Conservation (phyloP, 2,329 filamentous ascomycete species). For the Claviceps monticola region DNA sequence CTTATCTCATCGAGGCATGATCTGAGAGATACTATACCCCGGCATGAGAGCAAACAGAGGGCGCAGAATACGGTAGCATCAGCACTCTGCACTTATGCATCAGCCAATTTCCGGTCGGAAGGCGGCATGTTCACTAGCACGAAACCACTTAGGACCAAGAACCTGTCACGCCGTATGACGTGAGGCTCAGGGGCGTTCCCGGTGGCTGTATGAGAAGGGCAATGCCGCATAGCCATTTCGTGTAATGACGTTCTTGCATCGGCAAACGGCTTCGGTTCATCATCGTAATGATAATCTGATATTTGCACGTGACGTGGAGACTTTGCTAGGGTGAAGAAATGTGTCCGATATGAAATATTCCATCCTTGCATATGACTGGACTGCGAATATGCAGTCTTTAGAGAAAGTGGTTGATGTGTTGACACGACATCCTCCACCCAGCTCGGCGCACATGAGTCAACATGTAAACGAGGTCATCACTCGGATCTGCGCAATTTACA, state of each 20-base stretch:
- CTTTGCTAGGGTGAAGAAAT: neutral
- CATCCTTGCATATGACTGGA: too few species aligned
- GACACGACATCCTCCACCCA: too few species aligned
- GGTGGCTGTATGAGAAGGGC: neutral
- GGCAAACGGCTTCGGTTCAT: neutral
- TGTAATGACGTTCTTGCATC: too few species aligned
- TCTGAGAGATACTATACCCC: too few species aligned
- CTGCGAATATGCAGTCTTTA: too few species aligned
- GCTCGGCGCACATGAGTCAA: too few species aligned
- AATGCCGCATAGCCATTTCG: too few species aligned
- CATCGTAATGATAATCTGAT: neutral
- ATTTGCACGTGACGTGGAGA: neutral
- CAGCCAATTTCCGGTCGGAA: neutral
- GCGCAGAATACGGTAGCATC: neutral
- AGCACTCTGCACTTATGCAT: neutral
- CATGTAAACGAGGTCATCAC: too few species aligned
- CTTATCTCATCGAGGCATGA: too few species aligned
- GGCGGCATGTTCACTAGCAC: neutral
- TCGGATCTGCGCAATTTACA: too few species aligned
- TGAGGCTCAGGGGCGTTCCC: neutral
- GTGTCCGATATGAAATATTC: neutral
- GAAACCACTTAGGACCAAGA: neutral
- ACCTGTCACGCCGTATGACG: neutral
- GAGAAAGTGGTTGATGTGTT: too few species aligned
- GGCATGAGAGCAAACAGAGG: neutral